Evolutionary conservation across 164 flowering plant species (phyloP), one percentile per base, ranked within the genome.

Genomic region (Piper longum): DNA sequence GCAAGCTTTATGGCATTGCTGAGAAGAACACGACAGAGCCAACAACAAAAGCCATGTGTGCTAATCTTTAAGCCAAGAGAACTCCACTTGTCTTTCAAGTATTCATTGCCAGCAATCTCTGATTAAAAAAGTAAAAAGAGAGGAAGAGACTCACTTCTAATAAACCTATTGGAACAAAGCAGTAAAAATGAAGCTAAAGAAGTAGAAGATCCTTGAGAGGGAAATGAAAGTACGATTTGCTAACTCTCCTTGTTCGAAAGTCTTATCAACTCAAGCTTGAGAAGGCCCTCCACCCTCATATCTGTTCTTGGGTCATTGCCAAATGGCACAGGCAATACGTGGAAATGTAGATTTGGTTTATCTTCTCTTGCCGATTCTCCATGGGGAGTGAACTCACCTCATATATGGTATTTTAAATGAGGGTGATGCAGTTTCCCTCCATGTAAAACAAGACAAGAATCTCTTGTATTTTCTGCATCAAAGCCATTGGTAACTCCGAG

Each of bases 281-380:
- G 52, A 48, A 14, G 52, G 14, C 14, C 52, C 11, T 48, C 52
- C 14, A 5, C 12, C 52, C 3, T 48, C 52, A 48, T 48, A 9
- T 48, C 52, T 12, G 11, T 48, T 48, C 12, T 12, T 48, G 11
- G 52, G 52, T 9, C 8, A 8, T 57, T 57, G 60, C 60, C 60
- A 57, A 26, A 36, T 57, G 60, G 60, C 60, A 57, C 16, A 26
- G 42, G 12, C 9, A 48, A 5, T 48, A 13, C 52, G 7, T 5
- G 52, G 12, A 48, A 48, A 48, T 48, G 1, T 48, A 2, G 41
- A 18, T 9, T 16, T 2, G 16, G 14, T n/a, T 57, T 1, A 4
- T 26, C 60, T 16, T 1, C 4, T 57, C 60, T 48, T 56, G 60
- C 41, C 60, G 60, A 7, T 57, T 57, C 60, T 57, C 60, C 60